Base-by-base conservation (phyloP, 345 rosid genomes). In the Ricinus communis region DNA sequence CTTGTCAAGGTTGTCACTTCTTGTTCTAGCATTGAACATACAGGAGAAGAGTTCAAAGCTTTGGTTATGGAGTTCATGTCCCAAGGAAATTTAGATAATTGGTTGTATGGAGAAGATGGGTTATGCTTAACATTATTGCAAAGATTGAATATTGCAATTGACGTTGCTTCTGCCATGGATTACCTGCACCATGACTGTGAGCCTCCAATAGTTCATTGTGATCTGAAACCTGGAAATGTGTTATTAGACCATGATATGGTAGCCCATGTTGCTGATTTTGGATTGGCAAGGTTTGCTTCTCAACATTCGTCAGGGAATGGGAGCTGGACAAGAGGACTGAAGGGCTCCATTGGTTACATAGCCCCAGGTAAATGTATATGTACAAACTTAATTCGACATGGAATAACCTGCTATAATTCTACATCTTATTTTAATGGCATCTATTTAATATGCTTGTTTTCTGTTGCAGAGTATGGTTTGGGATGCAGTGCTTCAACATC, bases 331-430 rank as follows among this genome's bases (percentile, higher is more conserved):
- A 31, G 25, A 18, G 55, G 36, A 25, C 33, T 68, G 7, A n/a
- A 59, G 43, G 78, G 78, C 14, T 18, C 73, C 10, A 36, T 62
- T 16, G 70, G 78, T 19, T 74, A 74, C 55, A 74, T 68, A 28
- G 69, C 78, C 27, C 73, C 73, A 74, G 73, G 73, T 74, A n/a
- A n/a, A 63, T 7, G n/a, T n/a, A n/a, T n/a, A n/a, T n/a, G n/a
- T n/a, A n/a, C 6, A 74, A 22, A 63, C 25, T 14, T 6, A 5
- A 0, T 41, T 1, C 38, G 2, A 33, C 38, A 33, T 33, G n/a
- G n/a, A n/a, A n/a, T n/a, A n/a, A n/a, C n/a, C n/a, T n/a, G n/a
- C n/a, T n/a, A n/a, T n/a, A n/a, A n/a, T n/a, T n/a, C n/a, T n/a
- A n/a, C 2, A 2, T 33, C 4, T 33, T 2, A 2, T 33, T 2